Conservation (phyloP, 2,329 filamentous ascomycete genomes). For the Phialophora tarda region DNA sequence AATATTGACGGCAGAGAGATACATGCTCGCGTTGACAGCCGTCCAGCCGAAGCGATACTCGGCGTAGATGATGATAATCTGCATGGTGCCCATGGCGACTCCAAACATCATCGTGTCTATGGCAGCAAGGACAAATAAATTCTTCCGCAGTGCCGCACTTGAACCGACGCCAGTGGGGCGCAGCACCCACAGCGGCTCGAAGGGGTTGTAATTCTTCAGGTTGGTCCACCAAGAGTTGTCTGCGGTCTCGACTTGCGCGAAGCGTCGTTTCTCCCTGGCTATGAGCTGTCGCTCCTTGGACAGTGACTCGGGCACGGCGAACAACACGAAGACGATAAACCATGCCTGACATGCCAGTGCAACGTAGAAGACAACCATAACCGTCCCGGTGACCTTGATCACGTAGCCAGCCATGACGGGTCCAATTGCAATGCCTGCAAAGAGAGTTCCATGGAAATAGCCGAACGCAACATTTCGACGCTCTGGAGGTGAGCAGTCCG, state of each 20-base stretch:
- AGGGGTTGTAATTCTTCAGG: constrained; percentile 66
- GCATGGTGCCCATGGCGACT: constrained; percentile 77
- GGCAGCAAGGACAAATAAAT: constrained; percentile 78
- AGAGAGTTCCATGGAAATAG: constrained; percentile 87
- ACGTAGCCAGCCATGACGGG: constrained; percentile 81
- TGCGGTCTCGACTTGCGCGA: constrained; percentile 47
- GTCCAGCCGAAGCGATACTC: constrained; percentile 82
- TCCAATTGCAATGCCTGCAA: constrained; percentile 84
- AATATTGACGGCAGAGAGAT: constrained; percentile 78
- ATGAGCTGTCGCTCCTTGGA: constrained; percentile 71
- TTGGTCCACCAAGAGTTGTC: constrained; percentile 47
- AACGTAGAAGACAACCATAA: constrained; percentile 85
- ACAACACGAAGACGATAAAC: constrained; percentile 73
- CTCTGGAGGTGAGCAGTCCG: constrained; percentile 83
- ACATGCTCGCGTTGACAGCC: constrained; percentile 77
- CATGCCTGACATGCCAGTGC: constrained; percentile 72
- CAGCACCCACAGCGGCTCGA: constrained; percentile 78
- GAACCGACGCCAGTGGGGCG: constrained; percentile 72
- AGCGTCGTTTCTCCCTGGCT: constrained; percentile 70
- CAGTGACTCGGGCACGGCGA: constrained; percentile 83
- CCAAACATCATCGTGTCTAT: constrained; percentile 84
- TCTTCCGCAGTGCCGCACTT: constrained; percentile 69
- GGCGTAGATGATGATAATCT: constrained; percentile 83
- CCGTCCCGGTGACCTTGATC: constrained; percentile 73
- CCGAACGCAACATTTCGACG: constrained; percentile 83